Base-by-base conservation (phyloP, 1,139 yeast genomes). In the Pichia sp. region DNA sequence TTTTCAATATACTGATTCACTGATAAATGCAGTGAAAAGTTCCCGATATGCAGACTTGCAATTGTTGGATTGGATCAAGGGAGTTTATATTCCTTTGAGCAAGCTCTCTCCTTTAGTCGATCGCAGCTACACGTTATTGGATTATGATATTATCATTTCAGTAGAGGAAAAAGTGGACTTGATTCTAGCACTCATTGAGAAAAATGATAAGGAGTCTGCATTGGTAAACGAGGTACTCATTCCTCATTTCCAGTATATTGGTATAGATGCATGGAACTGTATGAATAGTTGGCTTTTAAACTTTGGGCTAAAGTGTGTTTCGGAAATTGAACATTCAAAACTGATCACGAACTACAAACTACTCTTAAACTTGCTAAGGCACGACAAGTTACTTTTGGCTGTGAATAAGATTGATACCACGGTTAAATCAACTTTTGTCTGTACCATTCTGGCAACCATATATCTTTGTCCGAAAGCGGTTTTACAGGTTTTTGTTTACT, bases 401-500 rank as follows among this genome's bases (percentile, higher is more conserved):
- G 25, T 61, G 21, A 44, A 53, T 7, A 40, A 21, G 1, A 1
- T 36, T 21, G 30, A 41, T 2, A 19, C 37, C 2, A 23, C 48
- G 5, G 37, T 47, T 4, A 44, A 46, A 10, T 23, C 50, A n/a
- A 26, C 52, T 8, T 59, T 63, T 50, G 60, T 58, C 6, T 41
- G 51, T 4, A 52, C 54, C 2, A 23, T 65, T 0, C 10, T 65
- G 7, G 41, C 65, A 2, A 53, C 49, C 0, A 53, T 66, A 4
- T 64, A 60, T 42, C 40, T 62, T 9, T 60, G 58, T 28, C 66
- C 66, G 1, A 55, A 53, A 10, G 59, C 63, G 1, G 58, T 62
- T 1, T 49, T 65, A 28, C 58, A 59, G 36, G 51, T 60, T 0
- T 60, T 62, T 44, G 49, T 63, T 8, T 46, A 48, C 30, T 56